A percentile compares a stretch with the other conserved stretches of the same genome.
These are phyloP conservation scores for Xanthoceras sorbifolium DNA, from an alignment of 345 rosid genomes.

Conservation along the genomic window DNA sequence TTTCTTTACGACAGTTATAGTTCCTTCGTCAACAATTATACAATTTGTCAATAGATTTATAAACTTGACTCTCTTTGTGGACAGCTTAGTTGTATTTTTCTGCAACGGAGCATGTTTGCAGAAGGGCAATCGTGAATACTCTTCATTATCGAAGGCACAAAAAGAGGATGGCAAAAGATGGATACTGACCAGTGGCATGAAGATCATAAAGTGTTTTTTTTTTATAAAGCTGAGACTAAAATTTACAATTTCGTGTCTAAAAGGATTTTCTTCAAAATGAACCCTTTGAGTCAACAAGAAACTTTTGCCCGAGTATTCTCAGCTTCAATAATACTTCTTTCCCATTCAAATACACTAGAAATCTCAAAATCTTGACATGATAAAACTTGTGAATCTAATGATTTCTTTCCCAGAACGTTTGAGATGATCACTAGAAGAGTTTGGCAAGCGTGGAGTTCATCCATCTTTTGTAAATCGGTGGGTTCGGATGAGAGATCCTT, in stretches of 20 bases:
- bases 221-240: neutral
- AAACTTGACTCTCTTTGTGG: no score
- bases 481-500: conserved; percentile 47
- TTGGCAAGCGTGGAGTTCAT: conserved; percentile 67
- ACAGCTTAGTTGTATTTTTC: no score
- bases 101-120: no score
- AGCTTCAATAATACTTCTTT: conserved; percentile 43
- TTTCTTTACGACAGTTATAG: no score
- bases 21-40: neutral
- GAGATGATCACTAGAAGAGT: conserved; percentile 47
- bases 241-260: neutral
- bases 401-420: conserved; percentile 43
- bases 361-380: conserved; percentile 38
- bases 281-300: neutral
- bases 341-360: conserved; percentile 58
- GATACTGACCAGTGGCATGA: no score
- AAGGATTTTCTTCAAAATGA: neutral
- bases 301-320: neutral
- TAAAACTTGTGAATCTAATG: conserved; percentile 30
- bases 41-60: neutral
- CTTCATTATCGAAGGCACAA: no score
- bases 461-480: conserved; percentile 47
- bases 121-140: no score
- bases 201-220: neutral
- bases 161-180: no score